Base-by-base conservation (phyloP, 116 monocot species). In the Zostera marina region DNA sequence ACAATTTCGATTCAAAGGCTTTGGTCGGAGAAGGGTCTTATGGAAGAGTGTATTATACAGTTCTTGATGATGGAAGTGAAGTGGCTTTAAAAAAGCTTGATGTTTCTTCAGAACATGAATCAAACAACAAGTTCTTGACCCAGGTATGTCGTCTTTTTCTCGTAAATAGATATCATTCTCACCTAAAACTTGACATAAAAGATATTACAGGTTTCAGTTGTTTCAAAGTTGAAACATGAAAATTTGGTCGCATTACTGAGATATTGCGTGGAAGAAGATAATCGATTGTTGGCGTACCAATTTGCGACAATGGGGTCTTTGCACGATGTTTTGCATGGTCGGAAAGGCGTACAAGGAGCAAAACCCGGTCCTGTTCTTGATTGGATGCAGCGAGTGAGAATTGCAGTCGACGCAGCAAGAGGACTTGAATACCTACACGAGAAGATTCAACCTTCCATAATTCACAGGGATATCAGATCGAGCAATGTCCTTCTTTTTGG, bases 381-480 rank as follows among this genome's bases (percentile, higher is more conserved):
- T 57, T 87, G 82, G 87, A 74, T 66, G 66, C 82, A 81, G 46
- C 65, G 82, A 25, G 79, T 87, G 11, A 76, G 64, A 63, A 87
- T 87, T 42, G 82, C 79, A 17, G 64, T 82, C 46, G 79, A 82
- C 74, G 79, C 82, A 42, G 87, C 87, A 40, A 81, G 73, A 68
- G 87, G 87, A 32, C 52, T 87, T 22, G 82, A 81, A 17, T 87
- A 79, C 65, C 78, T 87, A 32, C 87, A 87, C 59, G 82, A 87
- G 82, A 82, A 76, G 66, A 63, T 67, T 61, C 82, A 87, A 58
- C 79, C 82, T 21, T 74, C 82, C 12, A 74, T 79, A 60, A 76
- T 87, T 47, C 87, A 87, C 63, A 56, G 73, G 49, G 82, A 87
- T 63, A 70, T 87, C 17, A 70, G 76, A 57, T 82, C 87, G 25